These are phyloP conservation scores for Zostera marina DNA, from an alignment of 116 monocot genomes.

Conservation along the genomic window DNA sequence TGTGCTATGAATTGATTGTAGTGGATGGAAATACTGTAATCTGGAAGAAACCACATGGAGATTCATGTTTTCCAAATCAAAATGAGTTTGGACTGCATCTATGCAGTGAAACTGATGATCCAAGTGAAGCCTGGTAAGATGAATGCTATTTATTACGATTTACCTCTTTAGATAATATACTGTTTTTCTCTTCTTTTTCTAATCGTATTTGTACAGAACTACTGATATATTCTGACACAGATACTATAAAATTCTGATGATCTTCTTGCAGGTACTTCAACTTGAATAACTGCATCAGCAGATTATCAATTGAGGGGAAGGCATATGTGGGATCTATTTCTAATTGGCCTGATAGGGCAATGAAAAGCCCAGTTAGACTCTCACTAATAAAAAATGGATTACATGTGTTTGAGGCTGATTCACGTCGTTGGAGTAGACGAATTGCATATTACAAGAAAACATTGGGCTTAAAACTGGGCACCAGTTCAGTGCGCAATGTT, in stretches of 20 bases:
- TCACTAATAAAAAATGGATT: constrained; percentile 44
- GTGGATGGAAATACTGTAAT: constrained; percentile 87
- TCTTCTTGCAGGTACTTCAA: constrained; percentile 51
- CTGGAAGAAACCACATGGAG: constrained; percentile 62
- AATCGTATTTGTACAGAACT: background rate
- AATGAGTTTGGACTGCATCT: constrained; percentile 47
- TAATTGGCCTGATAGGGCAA: constrained; percentile 68
- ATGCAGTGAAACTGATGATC: constrained; percentile 52
- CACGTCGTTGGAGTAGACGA: constrained; percentile 46
- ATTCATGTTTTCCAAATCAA: constrained; percentile 41
- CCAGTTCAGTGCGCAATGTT: constrained; percentile 44
- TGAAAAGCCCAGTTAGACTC: constrained; percentile 35
- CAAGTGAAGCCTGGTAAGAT: constrained; percentile 70
- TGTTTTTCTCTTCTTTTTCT: too few species aligned
- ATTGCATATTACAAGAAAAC: constrained; percentile 66
- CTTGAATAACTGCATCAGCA: constrained; percentile 59
- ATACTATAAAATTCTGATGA: background rate
- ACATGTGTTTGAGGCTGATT: constrained; percentile 64
- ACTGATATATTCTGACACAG: background rate
- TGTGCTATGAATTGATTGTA: constrained; percentile 74
- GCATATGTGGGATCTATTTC: constrained; percentile 38
- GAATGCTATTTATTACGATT: background rate
- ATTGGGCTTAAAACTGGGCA: constrained; percentile 53
- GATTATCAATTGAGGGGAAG: constrained; percentile 12
- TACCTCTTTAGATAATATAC: too few species aligned